Evolutionary conservation across 345 rosid genomes (phyloP).

Genomic region (Bruguiera sexangula): DNA sequence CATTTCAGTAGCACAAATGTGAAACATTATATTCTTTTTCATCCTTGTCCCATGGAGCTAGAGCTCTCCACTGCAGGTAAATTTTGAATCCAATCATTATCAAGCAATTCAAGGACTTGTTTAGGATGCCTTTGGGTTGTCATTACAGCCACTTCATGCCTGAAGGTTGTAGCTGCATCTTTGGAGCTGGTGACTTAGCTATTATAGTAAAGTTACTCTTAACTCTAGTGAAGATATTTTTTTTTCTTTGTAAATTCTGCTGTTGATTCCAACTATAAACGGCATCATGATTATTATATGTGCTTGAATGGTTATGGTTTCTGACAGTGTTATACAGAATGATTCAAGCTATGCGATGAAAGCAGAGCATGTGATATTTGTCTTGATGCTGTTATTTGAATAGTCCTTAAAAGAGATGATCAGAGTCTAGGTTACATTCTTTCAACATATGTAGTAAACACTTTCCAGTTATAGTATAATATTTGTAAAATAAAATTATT

Average conservation of each 20-base stretch:
- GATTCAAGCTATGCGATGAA: slow-evolving; percentile 68
- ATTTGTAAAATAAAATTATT: slow-evolving; percentile 15
- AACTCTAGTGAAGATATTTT: slow-evolving; percentile 4
- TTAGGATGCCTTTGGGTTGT: slow-evolving; percentile 31
- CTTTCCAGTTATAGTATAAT: slow-evolving; percentile 4
- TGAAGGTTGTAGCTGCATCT: slow-evolving; percentile 79
- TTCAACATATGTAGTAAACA: not conserved
- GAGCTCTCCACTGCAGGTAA: too few relatives aligned
- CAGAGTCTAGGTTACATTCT: slow-evolving; percentile 70
- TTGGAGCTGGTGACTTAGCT: slow-evolving; percentile 86
- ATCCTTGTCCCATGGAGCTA: too few relatives aligned
- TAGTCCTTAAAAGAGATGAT: slow-evolving; percentile 76
- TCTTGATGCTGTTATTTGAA: slow-evolving; percentile 66
- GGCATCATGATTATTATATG: slow-evolving; percentile 17
- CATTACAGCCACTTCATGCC: slow-evolving; percentile 74
- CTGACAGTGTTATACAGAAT: slow-evolving; percentile 58
- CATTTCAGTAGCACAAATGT: too few relatives aligned
- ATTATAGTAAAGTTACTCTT: slow-evolving; percentile 43
- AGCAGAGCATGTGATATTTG: slow-evolving; percentile 59
- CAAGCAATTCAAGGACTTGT: slow-evolving; percentile 15
- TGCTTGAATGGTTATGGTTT: slow-evolving; percentile 46
- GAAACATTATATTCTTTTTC: too few relatives aligned
- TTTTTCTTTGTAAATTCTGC: slow-evolving; percentile 4
- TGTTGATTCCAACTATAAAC: slow-evolving; percentile 7
- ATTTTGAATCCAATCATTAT: too few relatives aligned